Base-by-base conservation (phyloP, 2,329 filamentous ascomycete genomes). In the Amphichorda felina region DNA sequence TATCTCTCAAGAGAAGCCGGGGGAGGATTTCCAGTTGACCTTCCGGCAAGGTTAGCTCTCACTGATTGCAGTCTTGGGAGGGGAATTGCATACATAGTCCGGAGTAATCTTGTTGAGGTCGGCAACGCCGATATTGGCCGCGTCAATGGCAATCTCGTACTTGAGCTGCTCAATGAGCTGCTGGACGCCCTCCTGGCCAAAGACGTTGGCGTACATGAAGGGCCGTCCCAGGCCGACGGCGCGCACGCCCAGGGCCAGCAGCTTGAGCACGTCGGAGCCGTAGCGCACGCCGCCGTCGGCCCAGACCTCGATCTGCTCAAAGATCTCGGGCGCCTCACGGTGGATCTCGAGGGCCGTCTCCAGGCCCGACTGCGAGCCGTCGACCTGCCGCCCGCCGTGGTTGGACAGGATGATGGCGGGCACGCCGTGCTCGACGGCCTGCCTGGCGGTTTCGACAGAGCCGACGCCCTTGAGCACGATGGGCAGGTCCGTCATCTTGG, bases 191-290 rank as follows among this genome's bases (percentile, higher is more conserved):
- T 61, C 58, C 32, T 55, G 49, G 5, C 69, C 70, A 40, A 60
- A 73, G 31, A 68, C 49, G 50, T 72, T 72, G 41, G 64, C 54
- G 45, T 59, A 72, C 66, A 72, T 70, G 41, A 66, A 62, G 8
- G 66, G 60, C 1, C 70, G 51, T 13, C 68, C 69, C 1, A 74
- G 41, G 11, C 68, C 56, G 5, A 64, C 60, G 10, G 58, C 59
- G 43, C 54, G 56, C 36, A 62, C 62, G 8, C 62, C 61, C 11
- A 64, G 55, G 3, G 60, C 52, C n/a, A 66, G 50, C 18, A 63
- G 53, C 42, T 61, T 60, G n/a, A 65, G 47, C 10, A 52, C 55
- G 32, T 66, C 62, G 8, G 52, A 53, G 9, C 61, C 63, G 37
- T 61, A 61, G 31, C 63, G 56, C 15, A 66, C 46, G 34, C 62